Evolutionary conservation across 345 rosid species (phyloP).

Genomic region (Rhodomyrtus tomentosa): DNA sequence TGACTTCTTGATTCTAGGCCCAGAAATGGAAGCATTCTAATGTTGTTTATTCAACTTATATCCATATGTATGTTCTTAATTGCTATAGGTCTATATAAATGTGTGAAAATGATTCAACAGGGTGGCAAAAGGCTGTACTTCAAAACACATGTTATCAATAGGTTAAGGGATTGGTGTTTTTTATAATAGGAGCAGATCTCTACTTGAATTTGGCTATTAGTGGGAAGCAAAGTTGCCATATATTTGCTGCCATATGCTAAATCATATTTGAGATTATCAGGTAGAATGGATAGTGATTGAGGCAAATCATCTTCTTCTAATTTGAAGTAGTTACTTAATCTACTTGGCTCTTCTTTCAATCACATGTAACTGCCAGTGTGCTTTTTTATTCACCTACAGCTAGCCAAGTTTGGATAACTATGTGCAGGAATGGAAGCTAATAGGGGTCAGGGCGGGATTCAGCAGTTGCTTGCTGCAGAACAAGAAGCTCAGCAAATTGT

Average conservation of each 20-base stretch:
- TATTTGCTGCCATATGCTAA: not conserved
- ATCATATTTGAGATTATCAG: not conserved
- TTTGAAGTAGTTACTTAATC: not conserved
- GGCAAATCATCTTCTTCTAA: not conserved
- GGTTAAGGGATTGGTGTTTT: not conserved
- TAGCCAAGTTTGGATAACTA: not conserved
- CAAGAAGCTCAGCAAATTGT: conserved; percentile 89
- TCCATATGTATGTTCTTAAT: not conserved
- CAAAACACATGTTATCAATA: not conserved
- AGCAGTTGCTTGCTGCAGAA: conserved; percentile 84
- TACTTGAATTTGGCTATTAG: not conserved
- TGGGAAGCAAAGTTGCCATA: not conserved
- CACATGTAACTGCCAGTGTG: not conserved
- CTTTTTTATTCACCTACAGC: not conserved
- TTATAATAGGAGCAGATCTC: not conserved
- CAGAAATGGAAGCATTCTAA: not conserved
- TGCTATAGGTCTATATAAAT: not conserved
- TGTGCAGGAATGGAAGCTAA: conserved; percentile 34
- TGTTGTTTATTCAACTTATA: not conserved
- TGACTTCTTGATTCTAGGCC: not conserved
- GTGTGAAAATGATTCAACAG: not conserved
- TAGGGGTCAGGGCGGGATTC: conserved; percentile 81
- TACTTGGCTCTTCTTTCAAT: not conserved
- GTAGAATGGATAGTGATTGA: not conserved
- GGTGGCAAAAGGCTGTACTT: not conserved